Conservation (phyloP, 2,329 filamentous ascomycete species). For the Elsinoe arachidis region DNA sequence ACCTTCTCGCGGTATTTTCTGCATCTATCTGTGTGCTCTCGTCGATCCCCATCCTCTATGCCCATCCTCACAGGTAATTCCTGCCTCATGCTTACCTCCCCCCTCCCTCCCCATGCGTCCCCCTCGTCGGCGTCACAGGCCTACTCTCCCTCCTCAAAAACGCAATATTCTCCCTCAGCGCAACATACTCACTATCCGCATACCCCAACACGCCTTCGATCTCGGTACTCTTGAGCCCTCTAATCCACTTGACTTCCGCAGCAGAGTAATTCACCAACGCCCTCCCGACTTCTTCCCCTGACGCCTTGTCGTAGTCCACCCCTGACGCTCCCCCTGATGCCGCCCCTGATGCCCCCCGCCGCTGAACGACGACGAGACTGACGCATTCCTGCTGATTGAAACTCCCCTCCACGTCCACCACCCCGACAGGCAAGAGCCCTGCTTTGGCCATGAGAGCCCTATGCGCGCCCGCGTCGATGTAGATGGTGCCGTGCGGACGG, state of each 20-base stretch:
- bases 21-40: neutral
- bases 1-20: too few relatives aligned
- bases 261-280: slow-evolving; percentile 91
- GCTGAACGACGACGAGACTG: slow-evolving; percentile 69
- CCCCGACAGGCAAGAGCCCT: slow-evolving; percentile 79
- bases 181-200: slow-evolving; percentile 90
- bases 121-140: slow-evolving; percentile 13
- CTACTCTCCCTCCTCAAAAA: slow-evolving; percentile 44
- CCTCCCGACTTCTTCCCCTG: slow-evolving; percentile 69
- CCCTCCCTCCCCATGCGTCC: neutral
- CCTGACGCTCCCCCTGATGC: slow-evolving; percentile 43
- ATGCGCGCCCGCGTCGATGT: slow-evolving; percentile 86
- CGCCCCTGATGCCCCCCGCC: slow-evolving; percentile 20
- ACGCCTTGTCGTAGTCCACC: slow-evolving; percentile 41
- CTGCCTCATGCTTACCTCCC: too few relatives aligned
- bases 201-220: slow-evolving; percentile 78
- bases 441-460: slow-evolving; percentile 73
- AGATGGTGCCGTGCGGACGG: slow-evolving; percentile 79
- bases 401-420: slow-evolving; percentile 76
- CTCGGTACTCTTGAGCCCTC: slow-evolving; percentile 72
- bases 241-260: slow-evolving; percentile 72
- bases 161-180: slow-evolving; percentile 77
- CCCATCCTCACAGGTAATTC: too few relatives aligned
- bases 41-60: neutral
- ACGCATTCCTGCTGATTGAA: slow-evolving; percentile 94